Conservation (phyloP, 1,284 basidiomycete genomes). For the Filobasidium uniguttulatum region DNA sequence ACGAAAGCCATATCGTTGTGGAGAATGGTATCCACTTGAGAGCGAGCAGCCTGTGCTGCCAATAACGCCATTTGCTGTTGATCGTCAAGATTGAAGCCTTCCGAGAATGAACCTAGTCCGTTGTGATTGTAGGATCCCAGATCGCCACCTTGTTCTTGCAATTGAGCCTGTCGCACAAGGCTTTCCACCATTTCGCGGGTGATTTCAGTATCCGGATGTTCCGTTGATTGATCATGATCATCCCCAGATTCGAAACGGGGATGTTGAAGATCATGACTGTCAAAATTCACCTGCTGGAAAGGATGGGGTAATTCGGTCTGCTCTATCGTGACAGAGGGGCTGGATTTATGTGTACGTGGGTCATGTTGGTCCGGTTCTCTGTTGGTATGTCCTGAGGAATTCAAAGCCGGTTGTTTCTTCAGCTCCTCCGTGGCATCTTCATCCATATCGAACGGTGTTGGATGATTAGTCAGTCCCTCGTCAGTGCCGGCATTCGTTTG, state of each 20-base stretch:
- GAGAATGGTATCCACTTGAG: not conserved
- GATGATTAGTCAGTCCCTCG: not conserved
- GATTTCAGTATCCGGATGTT: not conserved
- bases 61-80: not conserved
- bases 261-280: conserved; percentile 1
- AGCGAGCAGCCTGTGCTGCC: not conserved
- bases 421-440: conserved; percentile 3
- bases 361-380: conserved; percentile 2
- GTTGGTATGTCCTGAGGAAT: not conserved
- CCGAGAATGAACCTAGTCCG: not conserved
- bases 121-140: not conserved
- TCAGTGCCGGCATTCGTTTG: not conserved
- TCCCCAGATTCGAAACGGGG: not conserved
- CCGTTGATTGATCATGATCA: not conserved
- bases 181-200: not conserved
- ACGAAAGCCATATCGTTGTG: conserved; percentile 1
- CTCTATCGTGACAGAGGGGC: not conserved
- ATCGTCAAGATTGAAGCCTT: not conserved
- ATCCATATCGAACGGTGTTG: not conserved
- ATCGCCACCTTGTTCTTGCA: not conserved
- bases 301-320: not conserved
- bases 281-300: not conserved
- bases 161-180: not conserved
- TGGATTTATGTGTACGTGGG: conserved; percentile 9
- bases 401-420: not conserved